Evolutionary conservation across 2,329 filamentous ascomycete genomes (phyloP), one percentile per base, ranked within the genome.

Genomic region (Dothidotthia symphoricarpi): DNA sequence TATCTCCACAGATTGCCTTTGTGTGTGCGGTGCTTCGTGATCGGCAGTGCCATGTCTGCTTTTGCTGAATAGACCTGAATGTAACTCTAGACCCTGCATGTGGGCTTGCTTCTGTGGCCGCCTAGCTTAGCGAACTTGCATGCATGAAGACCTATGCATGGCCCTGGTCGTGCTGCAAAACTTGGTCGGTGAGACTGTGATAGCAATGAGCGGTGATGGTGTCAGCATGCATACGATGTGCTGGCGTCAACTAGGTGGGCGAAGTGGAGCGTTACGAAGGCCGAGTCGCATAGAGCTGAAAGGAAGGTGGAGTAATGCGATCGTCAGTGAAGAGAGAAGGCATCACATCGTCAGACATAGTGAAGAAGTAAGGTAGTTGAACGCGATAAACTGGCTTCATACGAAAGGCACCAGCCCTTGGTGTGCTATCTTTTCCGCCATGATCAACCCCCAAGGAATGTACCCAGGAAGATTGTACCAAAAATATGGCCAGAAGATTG

Each of bases 351-450:
- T 25, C 24, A 25, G 7, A n/a, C n/a, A n/a, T n/a, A n/a, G n/a
- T n/a, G n/a, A n/a, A n/a, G n/a, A n/a, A n/a, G n/a, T n/a, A 43
- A 47, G 41, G 28, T 35, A 10, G 3, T 29, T 47, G 35, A 51
- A 31, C 42, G 35, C 55, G 50, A 49, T 53, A 48, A 30, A 52
- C 52, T 59, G 51, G 57, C 50, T 57, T 55, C 49, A 51, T 39
- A 45, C 43, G 41, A 56, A 49, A 53, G 51, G 47, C 57, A 59
- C 58, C 58, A 62, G 58, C 58, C 53, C 58, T 62, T 62, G 58
- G 58, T 62, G 53, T 51, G 47, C 49, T 47, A 45, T 52, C 49
- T 53, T 54, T 49, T 53, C 52, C 45, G 51, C 52, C 55, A 53
- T 43, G 42, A 40, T 48, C 26, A 24, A 6, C 31, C 36, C 30